These are phyloP conservation scores for Ulota crispa DNA, from an alignment of 225 moss, liverwort and hornwort genomes.

Conservation along the genomic window DNA sequence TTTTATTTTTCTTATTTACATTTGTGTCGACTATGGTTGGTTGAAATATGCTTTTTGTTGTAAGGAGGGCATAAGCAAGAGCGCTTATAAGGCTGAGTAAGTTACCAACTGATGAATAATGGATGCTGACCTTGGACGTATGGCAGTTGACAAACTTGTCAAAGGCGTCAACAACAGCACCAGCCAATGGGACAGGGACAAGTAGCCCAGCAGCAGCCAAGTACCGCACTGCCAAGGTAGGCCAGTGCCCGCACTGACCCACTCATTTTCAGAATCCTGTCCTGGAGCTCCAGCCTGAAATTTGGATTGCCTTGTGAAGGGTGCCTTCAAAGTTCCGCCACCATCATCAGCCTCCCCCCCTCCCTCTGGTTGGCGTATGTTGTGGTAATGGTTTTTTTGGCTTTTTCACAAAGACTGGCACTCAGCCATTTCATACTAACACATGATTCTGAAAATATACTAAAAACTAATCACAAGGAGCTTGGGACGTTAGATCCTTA, in stretches of 20 bases:
- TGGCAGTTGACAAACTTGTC: conserved; percentile 23
- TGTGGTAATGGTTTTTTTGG: not conserved
- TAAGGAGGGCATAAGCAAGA: not conserved
- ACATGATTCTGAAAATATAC: too few species aligned
- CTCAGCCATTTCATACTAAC: too few species aligned
- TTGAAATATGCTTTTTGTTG: too few species aligned
- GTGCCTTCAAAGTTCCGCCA: not conserved
- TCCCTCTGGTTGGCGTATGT: conserved; percentile 17
- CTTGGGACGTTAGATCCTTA: too few species aligned
- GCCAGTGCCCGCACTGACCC: not conserved
- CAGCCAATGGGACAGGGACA: not conserved
- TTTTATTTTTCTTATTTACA: too few species aligned
- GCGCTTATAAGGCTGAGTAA: not conserved
- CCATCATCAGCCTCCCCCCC: conserved; percentile 17
- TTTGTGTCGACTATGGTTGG: too few species aligned
- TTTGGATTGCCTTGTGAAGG: not conserved
- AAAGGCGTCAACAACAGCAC: conserved; percentile 7
- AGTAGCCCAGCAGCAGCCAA: not conserved
- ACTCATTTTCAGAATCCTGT: conserved; percentile 34
- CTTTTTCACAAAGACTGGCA: too few species aligned
- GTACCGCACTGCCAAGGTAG: not conserved
- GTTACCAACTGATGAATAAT: not conserved
- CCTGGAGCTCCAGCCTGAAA: not conserved
- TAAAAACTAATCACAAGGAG: too few species aligned
- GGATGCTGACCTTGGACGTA: not conserved